A percentile compares a stretch with the other conserved stretches of the same genome.
Evolutionary conservation across 768 basidiomycete genomes (phyloP).

Genomic region (Mycena metata): DNA sequence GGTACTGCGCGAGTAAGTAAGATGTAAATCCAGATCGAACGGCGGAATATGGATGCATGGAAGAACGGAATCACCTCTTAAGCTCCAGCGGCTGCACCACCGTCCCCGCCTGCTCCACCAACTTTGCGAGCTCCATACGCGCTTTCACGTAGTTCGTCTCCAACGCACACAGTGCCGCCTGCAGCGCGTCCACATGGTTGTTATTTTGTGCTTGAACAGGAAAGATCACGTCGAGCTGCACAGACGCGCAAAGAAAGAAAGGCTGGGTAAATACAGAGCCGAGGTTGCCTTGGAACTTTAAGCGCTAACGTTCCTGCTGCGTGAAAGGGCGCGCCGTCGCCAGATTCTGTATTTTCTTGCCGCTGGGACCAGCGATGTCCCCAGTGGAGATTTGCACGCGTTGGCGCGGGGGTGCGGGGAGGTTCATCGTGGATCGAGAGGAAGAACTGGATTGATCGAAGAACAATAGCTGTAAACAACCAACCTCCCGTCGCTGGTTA

Average conservation of each 20-base stretch:
- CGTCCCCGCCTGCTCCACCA: slow-evolving; percentile 55
- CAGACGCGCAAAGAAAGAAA: no score
- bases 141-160: slow-evolving; percentile 61
- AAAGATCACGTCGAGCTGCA: slow-evolving; percentile 78
- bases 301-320: slow-evolving; percentile 55
- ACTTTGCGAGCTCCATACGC: slow-evolving; percentile 56
- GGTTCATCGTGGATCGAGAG: slow-evolving; percentile 9
- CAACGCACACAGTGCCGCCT: slow-evolving; percentile 56
- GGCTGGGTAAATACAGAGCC: no score
- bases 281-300: background rate
- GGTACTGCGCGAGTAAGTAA: slow-evolving; percentile 43
- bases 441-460: no score
- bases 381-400: slow-evolving; percentile 36
- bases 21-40: background rate
- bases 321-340: slow-evolving; percentile 55
- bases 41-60: no score
- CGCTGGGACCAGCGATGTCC: background rate
- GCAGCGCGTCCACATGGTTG: slow-evolving; percentile 43
- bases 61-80: slow-evolving; percentile 45
- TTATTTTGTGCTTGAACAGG: slow-evolving; percentile 48
- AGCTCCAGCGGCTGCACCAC: slow-evolving; percentile 43
- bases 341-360: slow-evolving; percentile 40
- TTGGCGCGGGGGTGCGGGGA: background rate
- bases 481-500: no score
- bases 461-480: no score